Base-by-base conservation (phyloP, 2,329 filamentous ascomycete genomes). In the Botrytis deweyae region DNA sequence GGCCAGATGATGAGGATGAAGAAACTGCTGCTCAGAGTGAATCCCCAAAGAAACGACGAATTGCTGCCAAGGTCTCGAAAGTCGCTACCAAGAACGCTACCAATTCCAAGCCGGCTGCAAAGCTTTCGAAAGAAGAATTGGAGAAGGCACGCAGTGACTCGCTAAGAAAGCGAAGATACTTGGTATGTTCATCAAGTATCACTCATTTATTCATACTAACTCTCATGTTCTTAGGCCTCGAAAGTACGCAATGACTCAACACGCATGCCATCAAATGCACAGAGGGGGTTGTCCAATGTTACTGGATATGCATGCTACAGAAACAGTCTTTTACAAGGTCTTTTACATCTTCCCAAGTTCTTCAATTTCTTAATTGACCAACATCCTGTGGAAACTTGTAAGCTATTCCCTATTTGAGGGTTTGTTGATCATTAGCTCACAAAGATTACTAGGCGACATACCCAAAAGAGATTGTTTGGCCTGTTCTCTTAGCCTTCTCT, bases 281-380 rank as follows among this genome's bases (percentile, higher is more conserved):
- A 80, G 52, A 72, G 76, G 42, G 81, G 81, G 3, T 72, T 82
- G 49, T n/a, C 59, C 6, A 81, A 82, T 69, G 68, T 79, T 58
- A 78, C 74, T 29, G 77, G 76, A 22, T 68, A 69, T 44, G 67
- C 80, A 4, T 83, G 82, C 72, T 83, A 83, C 73, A 76, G 81
- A 38, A 78, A 80, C 67, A 78, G 78, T 58, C 73, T 82, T 1
- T 61, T 82, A 12, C 81, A 83, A 74, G 79, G 79, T 3, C 74
- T 83, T 14, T 64, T 82, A 9, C 82, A 83, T 73, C 65, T 78
- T 7, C 81, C 81, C 2, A 78, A 78, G 25, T 75, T 83, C 58
- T 77, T 81, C 36, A 79, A 80, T 42, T 83, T 78, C 76, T 72
- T 82, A 3, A 67, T 76, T n/a, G 69, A 78, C 14, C 73, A 76